Conservation (phyloP, 2,329 filamentous ascomycete species). For the Pestalotiopsis sp. region DNA sequence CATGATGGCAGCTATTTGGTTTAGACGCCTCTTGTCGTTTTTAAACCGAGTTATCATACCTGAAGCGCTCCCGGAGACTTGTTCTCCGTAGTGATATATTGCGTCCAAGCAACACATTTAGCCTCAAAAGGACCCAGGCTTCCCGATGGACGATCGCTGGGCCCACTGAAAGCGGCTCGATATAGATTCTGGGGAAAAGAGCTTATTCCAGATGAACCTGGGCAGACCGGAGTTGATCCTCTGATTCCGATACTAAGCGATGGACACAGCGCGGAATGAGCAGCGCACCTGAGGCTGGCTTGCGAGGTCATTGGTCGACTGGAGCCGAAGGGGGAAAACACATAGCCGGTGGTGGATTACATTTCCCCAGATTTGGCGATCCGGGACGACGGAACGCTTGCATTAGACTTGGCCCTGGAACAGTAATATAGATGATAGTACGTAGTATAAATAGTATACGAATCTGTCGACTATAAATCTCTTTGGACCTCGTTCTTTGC, state of each 20-base stretch:
- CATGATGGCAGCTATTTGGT: neutral
- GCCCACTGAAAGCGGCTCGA: neutral
- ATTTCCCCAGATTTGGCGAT: constrained; percentile 15
- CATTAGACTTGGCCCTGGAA: constrained; percentile 10
- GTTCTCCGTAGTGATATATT: neutral
- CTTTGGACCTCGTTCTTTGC: neutral
- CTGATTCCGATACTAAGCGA: constrained; percentile 16
- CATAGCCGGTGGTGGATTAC: constrained; percentile 18
- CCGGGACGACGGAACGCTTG: constrained; percentile 13
- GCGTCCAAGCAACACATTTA: neutral
- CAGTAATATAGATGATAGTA: neutral
- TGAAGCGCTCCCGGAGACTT: neutral
- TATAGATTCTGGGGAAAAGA: neutral
- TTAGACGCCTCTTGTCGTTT: neutral
- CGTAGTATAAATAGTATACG: neutral
- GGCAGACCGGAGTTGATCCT: neutral
- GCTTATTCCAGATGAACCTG: neutral
- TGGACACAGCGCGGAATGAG: constrained; percentile 5
- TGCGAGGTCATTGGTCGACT: constrained; percentile 7
- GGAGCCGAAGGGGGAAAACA: constrained; percentile 14
- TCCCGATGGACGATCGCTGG: neutral
- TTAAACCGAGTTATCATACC: neutral
- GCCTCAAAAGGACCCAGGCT: neutral
- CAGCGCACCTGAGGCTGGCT: neutral
- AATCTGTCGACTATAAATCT: neutral